Conservation (phyloP, 2,329 filamentous ascomycete genomes). For the Tolypocladium capitatum region DNA sequence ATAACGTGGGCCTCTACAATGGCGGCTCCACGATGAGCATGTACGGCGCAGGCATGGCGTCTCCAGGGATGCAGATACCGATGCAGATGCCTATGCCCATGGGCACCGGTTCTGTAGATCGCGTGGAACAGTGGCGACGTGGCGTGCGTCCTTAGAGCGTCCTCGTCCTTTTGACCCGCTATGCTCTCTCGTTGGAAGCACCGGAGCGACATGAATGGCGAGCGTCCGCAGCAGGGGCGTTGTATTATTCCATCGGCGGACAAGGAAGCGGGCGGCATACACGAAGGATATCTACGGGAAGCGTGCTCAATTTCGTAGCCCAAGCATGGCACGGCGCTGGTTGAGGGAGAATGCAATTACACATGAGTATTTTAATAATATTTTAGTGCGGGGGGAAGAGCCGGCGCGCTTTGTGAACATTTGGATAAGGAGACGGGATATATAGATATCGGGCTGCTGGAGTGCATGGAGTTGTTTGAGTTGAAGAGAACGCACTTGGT, state of each 20-base stretch:
- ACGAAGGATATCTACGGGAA: not conserved
- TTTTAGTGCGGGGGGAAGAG: not conserved
- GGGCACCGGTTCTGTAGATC: slow-evolving; percentile 16
- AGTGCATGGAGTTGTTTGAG: not conserved
- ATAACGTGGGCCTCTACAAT: slow-evolving; percentile 10
- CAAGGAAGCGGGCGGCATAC: not conserved
- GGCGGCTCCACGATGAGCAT: slow-evolving; percentile 8
- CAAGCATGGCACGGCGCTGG: slow-evolving; percentile 1
- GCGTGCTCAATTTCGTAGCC: not conserved
- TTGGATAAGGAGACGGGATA: not conserved
- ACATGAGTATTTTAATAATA: not conserved
- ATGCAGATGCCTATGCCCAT: slow-evolving; percentile 9
- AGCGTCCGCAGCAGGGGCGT: not conserved
- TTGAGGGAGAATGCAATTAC: not conserved
- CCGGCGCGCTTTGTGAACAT: not conserved
- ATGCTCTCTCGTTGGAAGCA: not conserved
- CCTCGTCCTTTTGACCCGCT: not conserved
- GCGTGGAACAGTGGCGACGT: slow-evolving; percentile 30
- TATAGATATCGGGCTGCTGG: not conserved
- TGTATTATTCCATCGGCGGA: not conserved
- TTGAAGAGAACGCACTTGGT: not conserved
- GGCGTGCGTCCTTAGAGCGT: slow-evolving; percentile 20
- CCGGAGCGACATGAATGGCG: not conserved
- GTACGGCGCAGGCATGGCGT: slow-evolving; percentile 16
- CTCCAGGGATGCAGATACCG: slow-evolving; percentile 11